These are phyloP conservation scores for Tripterygium wilfordii DNA, from an alignment of 177 flowering plant genomes.

Conservation along the genomic window DNA sequence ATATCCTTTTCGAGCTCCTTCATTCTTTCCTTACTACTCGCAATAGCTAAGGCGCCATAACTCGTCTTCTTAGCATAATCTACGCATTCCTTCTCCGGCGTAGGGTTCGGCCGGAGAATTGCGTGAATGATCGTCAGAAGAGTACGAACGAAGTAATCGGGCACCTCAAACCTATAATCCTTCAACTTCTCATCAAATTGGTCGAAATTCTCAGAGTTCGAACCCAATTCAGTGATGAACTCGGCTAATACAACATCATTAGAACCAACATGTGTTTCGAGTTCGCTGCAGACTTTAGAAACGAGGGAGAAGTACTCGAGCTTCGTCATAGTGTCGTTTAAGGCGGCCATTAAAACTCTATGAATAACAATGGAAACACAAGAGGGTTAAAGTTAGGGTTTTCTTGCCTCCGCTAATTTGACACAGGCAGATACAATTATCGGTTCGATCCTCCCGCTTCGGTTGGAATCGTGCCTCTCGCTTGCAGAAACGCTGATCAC, in stretches of 20 bases:
- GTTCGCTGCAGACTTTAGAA: too few species aligned
- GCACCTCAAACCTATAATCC: constrained; percentile 75
- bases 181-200: constrained; percentile 72
- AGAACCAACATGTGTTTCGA: constrained; percentile 69
- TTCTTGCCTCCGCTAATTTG: too few species aligned
- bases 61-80: constrained; percentile 20
- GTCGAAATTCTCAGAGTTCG: constrained; percentile 45
- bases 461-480: too few species aligned
- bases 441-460: too few species aligned
- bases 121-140: constrained; percentile 74
- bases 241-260: constrained; percentile 80
- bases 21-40: constrained; percentile 45
- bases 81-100: constrained; percentile 20
- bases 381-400: too few species aligned
- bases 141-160: constrained; percentile 80
- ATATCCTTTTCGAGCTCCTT: constrained; percentile 51
- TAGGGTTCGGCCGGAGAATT: constrained; percentile 54
- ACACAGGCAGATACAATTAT: too few species aligned
- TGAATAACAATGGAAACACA: too few species aligned
- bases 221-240: constrained; percentile 74
- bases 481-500: too few species aligned
- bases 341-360: too few species aligned
- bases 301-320: constrained; percentile 74
- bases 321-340: constrained; percentile 55
- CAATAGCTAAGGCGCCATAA: constrained; percentile 43